Evolutionary conservation across 768 basidiomycete genomes (phyloP).

Genomic region (Phanerodontia chrysosporium): DNA sequence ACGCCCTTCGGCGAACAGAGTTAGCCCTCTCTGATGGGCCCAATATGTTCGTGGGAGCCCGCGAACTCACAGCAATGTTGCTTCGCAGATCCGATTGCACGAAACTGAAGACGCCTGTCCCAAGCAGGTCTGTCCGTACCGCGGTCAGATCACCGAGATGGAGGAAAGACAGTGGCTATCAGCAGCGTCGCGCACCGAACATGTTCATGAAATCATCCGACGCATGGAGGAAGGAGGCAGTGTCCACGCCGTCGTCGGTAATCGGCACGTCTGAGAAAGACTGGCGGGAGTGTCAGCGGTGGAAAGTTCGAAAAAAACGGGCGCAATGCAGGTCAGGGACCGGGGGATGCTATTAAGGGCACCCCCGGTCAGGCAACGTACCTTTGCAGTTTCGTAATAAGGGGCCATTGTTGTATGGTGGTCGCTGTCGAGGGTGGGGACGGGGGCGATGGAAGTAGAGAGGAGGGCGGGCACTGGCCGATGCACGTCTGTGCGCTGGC

Average conservation of each 20-base stretch:
- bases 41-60: neutral
- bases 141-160: conserved; percentile 2
- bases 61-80: conserved; percentile 57
- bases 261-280: conserved; percentile 84
- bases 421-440: neutral
- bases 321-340: neutral
- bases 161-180: neutral
- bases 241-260: conserved; percentile 75
- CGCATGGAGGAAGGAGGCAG: conserved; percentile 76
- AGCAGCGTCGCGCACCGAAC: conserved; percentile 50
- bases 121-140: conserved; percentile 53
- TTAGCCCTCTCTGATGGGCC: neutral
- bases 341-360: neutral
- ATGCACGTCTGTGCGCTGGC: neutral
- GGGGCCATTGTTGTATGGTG: conserved; percentile 38
- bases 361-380: conserved; percentile 25
- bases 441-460: neutral
- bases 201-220: conserved; percentile 78
- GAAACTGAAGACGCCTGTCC: conserved; percentile 67
- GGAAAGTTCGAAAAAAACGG: conserved; percentile 1
- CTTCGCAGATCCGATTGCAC: conserved; percentile 66
- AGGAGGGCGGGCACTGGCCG: neutral
- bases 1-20: conserved; percentile 47
- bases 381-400: conserved; percentile 68
- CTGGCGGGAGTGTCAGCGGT: conserved; percentile 36